Evolutionary conservation across 1,284 basidiomycete genomes (phyloP).

Genomic region (Melanopsichium pennsylvanicum): DNA sequence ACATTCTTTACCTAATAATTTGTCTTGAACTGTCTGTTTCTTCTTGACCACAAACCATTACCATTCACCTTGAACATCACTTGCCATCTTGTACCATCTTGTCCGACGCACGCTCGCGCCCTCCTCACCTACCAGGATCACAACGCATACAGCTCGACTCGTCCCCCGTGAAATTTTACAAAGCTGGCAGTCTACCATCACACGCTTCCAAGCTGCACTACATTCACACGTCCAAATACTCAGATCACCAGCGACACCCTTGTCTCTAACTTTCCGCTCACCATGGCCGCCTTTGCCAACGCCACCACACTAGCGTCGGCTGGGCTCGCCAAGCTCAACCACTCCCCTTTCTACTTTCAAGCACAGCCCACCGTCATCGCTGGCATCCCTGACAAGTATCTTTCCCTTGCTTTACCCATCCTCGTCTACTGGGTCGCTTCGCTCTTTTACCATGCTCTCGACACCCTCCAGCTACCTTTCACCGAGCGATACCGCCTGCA

Average conservation of each 20-base stretch:
- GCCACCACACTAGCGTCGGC: constrained; percentile 17
- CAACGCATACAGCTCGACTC: no score
- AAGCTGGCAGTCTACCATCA: no score
- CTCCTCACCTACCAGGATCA: no score
- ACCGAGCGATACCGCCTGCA: constrained; percentile 88
- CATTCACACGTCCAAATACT: background rate
- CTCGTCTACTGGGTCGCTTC: constrained; percentile 88
- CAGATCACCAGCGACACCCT: no score
- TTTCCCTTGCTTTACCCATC: constrained; percentile 80
- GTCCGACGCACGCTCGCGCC: no score
- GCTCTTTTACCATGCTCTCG: constrained; percentile 81
- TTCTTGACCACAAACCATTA: no score
- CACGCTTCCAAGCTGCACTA: no score
- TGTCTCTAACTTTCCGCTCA: background rate
- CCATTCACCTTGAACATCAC: no score
- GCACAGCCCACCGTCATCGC: constrained; percentile 71
- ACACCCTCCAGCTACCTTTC: constrained; percentile 75
- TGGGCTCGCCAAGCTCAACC: constrained; percentile 42
- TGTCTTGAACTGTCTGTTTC: no score
- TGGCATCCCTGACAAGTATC: constrained; percentile 75
- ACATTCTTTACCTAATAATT: no score
- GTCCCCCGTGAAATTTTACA: no score
- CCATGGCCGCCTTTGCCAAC: constrained; percentile 34
- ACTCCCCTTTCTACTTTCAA: constrained; percentile 69
- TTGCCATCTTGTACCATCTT: no score